phyloP scores from a whole-genome alignment of 805 yeast genomes.

The Suhomyces sp. region DNA sequence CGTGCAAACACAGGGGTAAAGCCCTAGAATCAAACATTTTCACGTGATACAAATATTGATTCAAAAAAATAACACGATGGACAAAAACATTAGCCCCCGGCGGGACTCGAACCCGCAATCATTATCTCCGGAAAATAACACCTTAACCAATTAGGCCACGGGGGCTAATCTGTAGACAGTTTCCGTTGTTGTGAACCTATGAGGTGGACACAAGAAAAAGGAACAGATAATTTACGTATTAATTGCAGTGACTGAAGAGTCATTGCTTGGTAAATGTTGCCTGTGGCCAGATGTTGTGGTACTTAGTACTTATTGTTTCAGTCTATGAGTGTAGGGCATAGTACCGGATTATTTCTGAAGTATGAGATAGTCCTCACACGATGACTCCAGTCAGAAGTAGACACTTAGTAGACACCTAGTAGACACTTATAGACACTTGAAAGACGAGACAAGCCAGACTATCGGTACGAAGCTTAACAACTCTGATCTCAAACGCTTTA shows the following conservation, averaged over 20 bases:
- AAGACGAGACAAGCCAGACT: neutral
- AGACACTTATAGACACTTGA: neutral
- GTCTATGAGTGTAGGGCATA: neutral
- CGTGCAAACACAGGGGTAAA: slow-evolving; percentile 4
- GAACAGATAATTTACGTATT: no score
- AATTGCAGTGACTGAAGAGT: neutral
- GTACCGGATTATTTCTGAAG: neutral
- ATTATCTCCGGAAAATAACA: slow-evolving; percentile 67
- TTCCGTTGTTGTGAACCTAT: neutral
- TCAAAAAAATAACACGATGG: neutral
- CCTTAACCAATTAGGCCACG: slow-evolving; percentile 76
- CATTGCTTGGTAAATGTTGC: neutral
- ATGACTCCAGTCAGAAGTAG: neutral
- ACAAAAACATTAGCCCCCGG: slow-evolving; percentile 47
- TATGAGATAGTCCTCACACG: neutral
- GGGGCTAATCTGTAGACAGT: slow-evolving; percentile 37
- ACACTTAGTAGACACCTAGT: neutral
- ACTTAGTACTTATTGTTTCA: no score
- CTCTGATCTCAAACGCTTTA: neutral
- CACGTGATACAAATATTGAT: neutral
- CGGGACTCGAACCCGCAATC: slow-evolving; percentile 82
- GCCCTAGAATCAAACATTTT: neutral
- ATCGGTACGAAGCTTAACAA: neutral
- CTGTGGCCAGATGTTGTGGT: neutral
- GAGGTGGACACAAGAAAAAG: neutral